These are phyloP conservation scores for Lactifluus volemus DNA, from an alignment of 768 basidiomycete species.

Conservation along the genomic window DNA sequence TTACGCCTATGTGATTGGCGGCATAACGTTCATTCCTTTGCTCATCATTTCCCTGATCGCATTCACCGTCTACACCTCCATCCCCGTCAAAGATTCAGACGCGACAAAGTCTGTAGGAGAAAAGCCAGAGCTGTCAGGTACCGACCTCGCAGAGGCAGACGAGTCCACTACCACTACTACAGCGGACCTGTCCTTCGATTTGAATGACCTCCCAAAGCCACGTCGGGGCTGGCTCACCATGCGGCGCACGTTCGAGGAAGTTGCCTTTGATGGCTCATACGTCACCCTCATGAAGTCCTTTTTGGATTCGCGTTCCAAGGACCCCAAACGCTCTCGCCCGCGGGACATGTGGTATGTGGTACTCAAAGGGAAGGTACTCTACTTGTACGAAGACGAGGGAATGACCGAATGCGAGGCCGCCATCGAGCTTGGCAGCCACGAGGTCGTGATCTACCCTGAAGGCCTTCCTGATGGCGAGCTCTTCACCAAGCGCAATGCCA, in stretches of 20 bases:
- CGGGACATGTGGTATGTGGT: constrained; percentile 92
- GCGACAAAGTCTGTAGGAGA: constrained; percentile 26
- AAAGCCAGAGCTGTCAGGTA: constrained; percentile 25
- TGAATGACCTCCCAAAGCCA: constrained; percentile 52
- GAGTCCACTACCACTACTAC: constrained; percentile 24
- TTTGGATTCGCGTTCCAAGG: constrained; percentile 73
- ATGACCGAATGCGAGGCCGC: constrained; percentile 88
- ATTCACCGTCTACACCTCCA: constrained; percentile 72
- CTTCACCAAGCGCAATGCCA: constrained; percentile 83
- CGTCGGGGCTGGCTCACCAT: constrained; percentile 81
- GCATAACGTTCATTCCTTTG: constrained; percentile 83
- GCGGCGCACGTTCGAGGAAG: constrained; percentile 69
- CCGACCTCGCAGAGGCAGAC: constrained; percentile 22
- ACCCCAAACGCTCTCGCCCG: constrained; percentile 73
- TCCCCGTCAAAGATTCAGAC: constrained; percentile 60
- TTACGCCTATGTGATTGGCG: constrained; percentile 85
- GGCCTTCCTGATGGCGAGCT: constrained; percentile 79
- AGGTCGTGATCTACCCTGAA: constrained; percentile 68
- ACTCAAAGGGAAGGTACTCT: constrained; percentile 85
- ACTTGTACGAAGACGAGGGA: constrained; percentile 87
- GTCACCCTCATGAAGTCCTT: constrained; percentile 74
- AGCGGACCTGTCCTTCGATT: constrained; percentile 23
- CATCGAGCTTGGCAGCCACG: constrained; percentile 75
- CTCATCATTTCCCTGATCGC: constrained; percentile 49
- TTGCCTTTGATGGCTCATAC: constrained; percentile 54